Conservation (phyloP, 2,329 filamentous ascomycete genomes). For the Stachybotrys elegans region DNA sequence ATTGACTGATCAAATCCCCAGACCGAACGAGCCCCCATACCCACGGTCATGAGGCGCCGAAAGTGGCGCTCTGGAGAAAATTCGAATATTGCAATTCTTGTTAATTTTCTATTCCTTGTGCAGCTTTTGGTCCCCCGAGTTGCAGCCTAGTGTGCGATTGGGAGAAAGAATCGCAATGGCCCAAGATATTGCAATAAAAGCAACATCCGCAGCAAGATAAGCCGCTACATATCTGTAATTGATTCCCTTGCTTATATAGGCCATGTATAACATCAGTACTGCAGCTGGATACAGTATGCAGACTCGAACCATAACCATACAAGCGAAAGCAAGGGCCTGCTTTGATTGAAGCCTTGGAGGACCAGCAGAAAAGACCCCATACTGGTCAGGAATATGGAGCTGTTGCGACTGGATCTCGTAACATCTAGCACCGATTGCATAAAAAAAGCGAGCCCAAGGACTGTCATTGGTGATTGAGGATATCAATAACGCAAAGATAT, state of each 20-base stretch:
- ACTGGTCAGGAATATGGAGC: conserved; percentile 1
- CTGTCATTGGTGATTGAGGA: conserved; percentile 1
- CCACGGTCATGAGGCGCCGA: not conserved
- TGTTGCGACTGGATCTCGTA: conserved; percentile 1
- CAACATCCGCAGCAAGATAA: conserved; percentile 1
- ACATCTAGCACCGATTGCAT: not conserved
- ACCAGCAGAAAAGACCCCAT: not conserved
- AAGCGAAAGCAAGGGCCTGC: not conserved
- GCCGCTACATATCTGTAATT: conserved; percentile 1
- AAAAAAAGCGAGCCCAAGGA: conserved; percentile 1
- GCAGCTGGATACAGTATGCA: not conserved
- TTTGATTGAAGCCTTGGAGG: conserved; percentile 1
- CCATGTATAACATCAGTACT: not conserved
- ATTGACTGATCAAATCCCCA: not conserved
- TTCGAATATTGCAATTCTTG: not conserved
- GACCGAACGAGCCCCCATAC: not conserved
- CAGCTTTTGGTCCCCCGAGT: not conserved
- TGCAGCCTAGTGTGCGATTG: conserved; percentile 1
- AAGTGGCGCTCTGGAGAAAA: not conserved
- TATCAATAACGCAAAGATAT: conserved; percentile 1
- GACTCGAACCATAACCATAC: not conserved
- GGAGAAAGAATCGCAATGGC: not conserved
- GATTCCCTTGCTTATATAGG: not conserved
- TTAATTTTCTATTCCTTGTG: not conserved
- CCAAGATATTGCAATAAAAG: conserved; percentile 1